These are phyloP conservation scores for Sphagnum magellanicum DNA, from an alignment of 228 moss, liverwort and hornwort genomes.

Conservation along the genomic window DNA sequence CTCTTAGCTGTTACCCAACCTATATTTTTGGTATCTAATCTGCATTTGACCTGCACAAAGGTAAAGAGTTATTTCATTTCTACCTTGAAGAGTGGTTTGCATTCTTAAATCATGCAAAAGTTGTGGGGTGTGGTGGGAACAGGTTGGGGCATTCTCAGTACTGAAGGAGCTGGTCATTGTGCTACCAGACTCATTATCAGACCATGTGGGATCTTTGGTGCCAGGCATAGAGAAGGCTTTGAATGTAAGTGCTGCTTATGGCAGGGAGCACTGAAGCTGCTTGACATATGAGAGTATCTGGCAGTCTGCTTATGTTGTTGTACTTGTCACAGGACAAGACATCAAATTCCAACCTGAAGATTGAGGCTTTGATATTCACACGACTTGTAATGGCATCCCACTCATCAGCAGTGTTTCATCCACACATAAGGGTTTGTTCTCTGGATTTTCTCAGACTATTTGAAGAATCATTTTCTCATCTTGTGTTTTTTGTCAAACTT, in stretches of 20 bases:
- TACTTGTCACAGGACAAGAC: slow-evolving; percentile 62
- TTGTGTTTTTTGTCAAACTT: too few relatives aligned
- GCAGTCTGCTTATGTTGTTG: too few relatives aligned
- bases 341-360: slow-evolving; percentile 96
- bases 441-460: too few relatives aligned
- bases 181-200: slow-evolving; percentile 82
- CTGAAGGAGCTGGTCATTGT: slow-evolving; percentile 98
- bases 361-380: slow-evolving; percentile 89
- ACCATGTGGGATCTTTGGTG: slow-evolving; percentile 88
- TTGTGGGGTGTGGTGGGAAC: slow-evolving; percentile 1
- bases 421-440: slow-evolving; percentile 74
- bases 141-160: slow-evolving; percentile 99
- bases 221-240: slow-evolving; percentile 97
- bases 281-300: too few relatives aligned
- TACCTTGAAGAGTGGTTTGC: too few relatives aligned
- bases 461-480: too few relatives aligned
- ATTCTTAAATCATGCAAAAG: too few relatives aligned
- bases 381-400: slow-evolving; percentile 95
- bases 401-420: slow-evolving; percentile 86
- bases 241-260: slow-evolving; percentile 53
- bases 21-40: too few relatives aligned
- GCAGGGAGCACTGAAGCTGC: too few relatives aligned
- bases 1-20: too few relatives aligned
- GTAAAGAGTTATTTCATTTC: too few relatives aligned
- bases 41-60: too few relatives aligned